A percentile compares a stretch with the other conserved stretches of the same genome.
Evolutionary conservation across 176 grass and related monocot genomes (phyloP).

Genomic region (Thinopyrum elongatum): DNA sequence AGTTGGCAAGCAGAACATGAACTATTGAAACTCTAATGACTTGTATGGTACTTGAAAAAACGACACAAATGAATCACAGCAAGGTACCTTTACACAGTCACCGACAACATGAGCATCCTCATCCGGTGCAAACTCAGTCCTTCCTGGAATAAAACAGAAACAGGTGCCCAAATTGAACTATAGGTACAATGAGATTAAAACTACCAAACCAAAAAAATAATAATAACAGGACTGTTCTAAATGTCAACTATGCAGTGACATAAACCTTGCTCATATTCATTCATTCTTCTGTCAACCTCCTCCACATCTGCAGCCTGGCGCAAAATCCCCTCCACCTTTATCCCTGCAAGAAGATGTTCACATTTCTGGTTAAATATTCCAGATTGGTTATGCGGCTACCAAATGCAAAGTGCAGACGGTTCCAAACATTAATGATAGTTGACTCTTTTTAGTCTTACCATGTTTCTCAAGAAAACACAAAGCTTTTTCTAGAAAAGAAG

Average conservation of each 20-base stretch:
- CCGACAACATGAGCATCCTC: constrained; percentile 98
- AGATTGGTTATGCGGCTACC: neutral
- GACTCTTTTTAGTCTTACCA: constrained; percentile 48
- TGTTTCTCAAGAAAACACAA: constrained; percentile 95
- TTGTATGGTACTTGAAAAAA: constrained; percentile 25
- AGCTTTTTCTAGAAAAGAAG: constrained; percentile 99
- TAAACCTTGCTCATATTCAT: constrained; percentile 97
- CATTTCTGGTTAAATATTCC: constrained; percentile 26
- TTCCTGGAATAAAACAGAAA: constrained; percentile 62
- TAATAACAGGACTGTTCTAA: constrained; percentile 20
- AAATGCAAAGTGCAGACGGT: constrained; percentile 1
- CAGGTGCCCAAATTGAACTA: constrained; percentile 22
- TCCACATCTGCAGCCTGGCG: constrained; percentile 96
- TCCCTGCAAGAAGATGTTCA: constrained; percentile 62
- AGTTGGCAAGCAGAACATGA: constrained; percentile 8
- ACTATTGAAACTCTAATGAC: constrained; percentile 11
- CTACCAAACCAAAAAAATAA: constrained; percentile 15
- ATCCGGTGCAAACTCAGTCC: constrained; percentile 72
- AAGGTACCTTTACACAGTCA: constrained; percentile 94
- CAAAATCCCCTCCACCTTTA: constrained; percentile 96
- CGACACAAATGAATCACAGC: constrained; percentile 26
- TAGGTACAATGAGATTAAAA: constrained; percentile 16
- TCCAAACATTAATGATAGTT: neutral
- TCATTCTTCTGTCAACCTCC: constrained; percentile 91
- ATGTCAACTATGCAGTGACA: constrained; percentile 31